These are phyloP conservation scores for Babesia ovis DNA, from an alignment of 169 alveolate species.

Conservation along the genomic window DNA sequence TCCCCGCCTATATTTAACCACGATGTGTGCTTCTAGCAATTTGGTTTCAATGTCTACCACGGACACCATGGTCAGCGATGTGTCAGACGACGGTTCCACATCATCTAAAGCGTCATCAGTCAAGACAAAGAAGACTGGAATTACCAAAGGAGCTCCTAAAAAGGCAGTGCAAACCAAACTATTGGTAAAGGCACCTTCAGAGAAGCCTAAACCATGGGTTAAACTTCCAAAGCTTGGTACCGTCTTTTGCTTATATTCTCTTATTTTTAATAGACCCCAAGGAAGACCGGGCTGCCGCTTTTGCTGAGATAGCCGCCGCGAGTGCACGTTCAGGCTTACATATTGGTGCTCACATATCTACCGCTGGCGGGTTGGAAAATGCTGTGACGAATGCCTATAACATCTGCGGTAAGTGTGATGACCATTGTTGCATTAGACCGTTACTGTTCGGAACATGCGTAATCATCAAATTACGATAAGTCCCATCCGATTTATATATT, in stretches of 20 bases:
- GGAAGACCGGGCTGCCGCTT: slow-evolving; percentile 47
- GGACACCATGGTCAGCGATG: slow-evolving; percentile 11
- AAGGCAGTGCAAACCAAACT: slow-evolving; percentile 47
- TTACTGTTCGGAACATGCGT: too few relatives aligned
- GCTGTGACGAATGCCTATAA: slow-evolving; percentile 80
- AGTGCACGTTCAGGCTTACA: slow-evolving; percentile 67
- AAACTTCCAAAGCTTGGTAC: slow-evolving; percentile 50
- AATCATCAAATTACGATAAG: too few relatives aligned
- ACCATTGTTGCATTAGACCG: too few relatives aligned
- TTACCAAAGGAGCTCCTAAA: slow-evolving; percentile 27
- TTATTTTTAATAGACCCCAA: slow-evolving; percentile 53
- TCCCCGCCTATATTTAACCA: neutral
- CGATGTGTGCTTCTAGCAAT: slow-evolving; percentile 10
- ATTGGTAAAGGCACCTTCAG: neutral
- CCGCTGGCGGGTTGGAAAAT: slow-evolving; percentile 87
- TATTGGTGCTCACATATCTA: slow-evolving; percentile 89
- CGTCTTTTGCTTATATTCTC: neutral
- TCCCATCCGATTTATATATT: too few relatives aligned
- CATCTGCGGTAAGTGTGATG: slow-evolving; percentile 74
- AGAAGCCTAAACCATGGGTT: slow-evolving; percentile 48
- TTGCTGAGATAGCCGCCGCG: slow-evolving; percentile 25
- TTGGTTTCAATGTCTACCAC: slow-evolving; percentile 4
- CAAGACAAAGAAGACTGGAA: slow-evolving; percentile 42
- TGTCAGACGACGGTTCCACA: neutral
- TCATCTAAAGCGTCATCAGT: neutral